Evolutionary conservation across 805 yeast genomes (phyloP), one percentile per base, ranked within the genome.

Genomic region (Sugiyamaella qingdaonensis): DNA sequence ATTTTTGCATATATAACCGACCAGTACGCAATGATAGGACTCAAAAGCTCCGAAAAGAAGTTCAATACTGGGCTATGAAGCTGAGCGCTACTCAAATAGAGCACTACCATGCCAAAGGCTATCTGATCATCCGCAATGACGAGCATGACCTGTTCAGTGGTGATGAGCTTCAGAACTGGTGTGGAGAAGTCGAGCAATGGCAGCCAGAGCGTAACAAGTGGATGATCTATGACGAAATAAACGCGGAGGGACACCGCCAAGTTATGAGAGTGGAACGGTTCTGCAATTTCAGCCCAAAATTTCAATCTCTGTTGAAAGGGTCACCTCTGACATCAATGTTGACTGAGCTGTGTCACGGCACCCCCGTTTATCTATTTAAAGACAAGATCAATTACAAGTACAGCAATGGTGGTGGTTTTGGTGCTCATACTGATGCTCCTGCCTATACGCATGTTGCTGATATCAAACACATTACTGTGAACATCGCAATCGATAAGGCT

Each of bases 401-500:
- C 13, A 46, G 46, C 29, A 49, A 50, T 33, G 57, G 57, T 18
- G 48, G 48, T n/a, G 57, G 54, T 9, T 54, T 54, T 31, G 54
- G 49, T 8, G 57, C 57, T 16, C 57, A 54, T 16, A 51, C 57
- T 4, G 57, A 54, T 34, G 57, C 57, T 11, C 57, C 57, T 8
- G 57, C 57, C 16, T 54, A 54, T 47, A 50, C 53, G 8, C 57
- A 54, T 44, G 47, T 54, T 31, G 54, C 51, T 4, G 54, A 54
- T 19, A 54, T 54, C 14, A 31, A 46, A 35, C 57, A 54, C 24
- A 19, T 50, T 10, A 54, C 57, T 7, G 39, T 46, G 34, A 54
- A 54, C 34, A 29, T 48, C 27, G 57, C 57, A 13, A 50, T 54
- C 16, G 57, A 54, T 45, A 44, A 42, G 36, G 57, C 57, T 11